These are phyloP conservation scores for Stagonosporopsis rhizophila DNA, from an alignment of 2,329 filamentous ascomycete species.

Conservation along the genomic window DNA sequence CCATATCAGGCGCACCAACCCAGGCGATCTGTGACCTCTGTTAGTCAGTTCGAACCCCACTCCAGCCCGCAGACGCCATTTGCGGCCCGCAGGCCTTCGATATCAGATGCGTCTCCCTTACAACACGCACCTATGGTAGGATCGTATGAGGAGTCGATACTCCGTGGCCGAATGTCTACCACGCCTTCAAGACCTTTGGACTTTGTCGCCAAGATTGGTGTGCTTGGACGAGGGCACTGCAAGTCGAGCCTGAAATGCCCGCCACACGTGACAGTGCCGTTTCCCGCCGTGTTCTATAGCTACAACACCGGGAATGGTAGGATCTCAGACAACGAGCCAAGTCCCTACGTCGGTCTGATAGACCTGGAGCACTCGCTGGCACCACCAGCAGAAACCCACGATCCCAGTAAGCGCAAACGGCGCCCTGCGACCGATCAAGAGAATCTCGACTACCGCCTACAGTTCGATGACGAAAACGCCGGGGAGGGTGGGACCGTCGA, in stretches of 20 bases:
- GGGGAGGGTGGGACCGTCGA: conserved; percentile 34
- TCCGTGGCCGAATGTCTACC: conserved; percentile 95
- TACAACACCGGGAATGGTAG: conserved; percentile 75
- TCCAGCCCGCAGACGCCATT: conserved; percentile 55
- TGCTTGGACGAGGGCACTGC: conserved; percentile 87
- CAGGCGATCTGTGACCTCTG: conserved; percentile 73
- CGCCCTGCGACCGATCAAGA: conserved; percentile 37
- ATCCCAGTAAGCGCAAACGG: conserved; percentile 52
- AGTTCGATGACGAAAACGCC: conserved; percentile 26
- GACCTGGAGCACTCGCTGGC: conserved; percentile 84
- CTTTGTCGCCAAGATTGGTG: conserved; percentile 94
- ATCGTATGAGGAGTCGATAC: conserved; percentile 95
- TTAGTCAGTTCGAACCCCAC: conserved; percentile 49
- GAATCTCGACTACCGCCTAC: conserved; percentile 33
- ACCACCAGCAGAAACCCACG: conserved; percentile 54
- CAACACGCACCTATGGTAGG: conserved; percentile 96
- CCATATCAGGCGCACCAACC: conserved; percentile 82
- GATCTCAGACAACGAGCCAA: conserved; percentile 83
- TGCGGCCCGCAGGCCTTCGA: conserved; percentile 70
- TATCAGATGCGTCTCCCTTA: conserved; percentile 77
- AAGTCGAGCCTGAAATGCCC: conserved; percentile 86
- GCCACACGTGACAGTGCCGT: conserved; percentile 86
- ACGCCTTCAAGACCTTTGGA: conserved; percentile 90
- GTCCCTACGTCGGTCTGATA: conserved; percentile 92
- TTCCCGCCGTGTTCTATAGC: conserved; percentile 95